Evolutionary conservation across 2,329 filamentous ascomycete genomes (phyloP), one percentile per base, ranked within the genome.

Genomic region (Didymella pinodella): DNA sequence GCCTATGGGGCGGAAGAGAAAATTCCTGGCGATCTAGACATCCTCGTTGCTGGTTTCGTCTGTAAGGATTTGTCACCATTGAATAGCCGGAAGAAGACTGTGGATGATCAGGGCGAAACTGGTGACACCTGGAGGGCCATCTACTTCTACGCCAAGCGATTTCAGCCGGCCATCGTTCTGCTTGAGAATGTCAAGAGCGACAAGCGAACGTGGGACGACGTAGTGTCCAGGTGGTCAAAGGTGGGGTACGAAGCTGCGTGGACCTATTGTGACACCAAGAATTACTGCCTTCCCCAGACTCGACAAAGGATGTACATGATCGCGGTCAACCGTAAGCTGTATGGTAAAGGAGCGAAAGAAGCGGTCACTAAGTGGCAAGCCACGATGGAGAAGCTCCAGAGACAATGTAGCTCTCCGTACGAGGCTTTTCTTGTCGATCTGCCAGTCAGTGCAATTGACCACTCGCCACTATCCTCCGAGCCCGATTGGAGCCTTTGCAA

Each of bases 241-340:
- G 80, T 86, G 36, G 85, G 81, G 2, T 94, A 93, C 65, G 72
- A 80, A 2, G 83, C 83, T 0, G 68, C 71, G 0, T 81, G 80
- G 47, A 63, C 81, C 0, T 78, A 76, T 4, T 77, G 90, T 0
- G 89, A 93, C 66, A 89, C 87, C 0, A 92, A 92, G 69, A 76
- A 89, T 3, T 92, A 84, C 65, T 91, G 91, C 58, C 76, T 93
- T 0, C 91, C 91, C 0, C 91, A 94, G 53, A 92, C 88, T 0
- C 32, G 71, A 50, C 36, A 74, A 12, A 68, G 81, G 10, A 79
- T 79, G 26, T 83, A 82, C 53, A 80, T 82, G 78, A 71, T 81
- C 1, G 80, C 78, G n/a, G 73, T 82, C 20, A 72, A 82, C 14
- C 65, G 63, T 14, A 57, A 54, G 0, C 50, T 63, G 1, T 69